A percentile compares a stretch with the other conserved stretches of the same genome.
These are phyloP conservation scores for Sporisorium graminicola DNA, from an alignment of 1,284 basidiomycete genomes.

Conservation along the genomic window DNA sequence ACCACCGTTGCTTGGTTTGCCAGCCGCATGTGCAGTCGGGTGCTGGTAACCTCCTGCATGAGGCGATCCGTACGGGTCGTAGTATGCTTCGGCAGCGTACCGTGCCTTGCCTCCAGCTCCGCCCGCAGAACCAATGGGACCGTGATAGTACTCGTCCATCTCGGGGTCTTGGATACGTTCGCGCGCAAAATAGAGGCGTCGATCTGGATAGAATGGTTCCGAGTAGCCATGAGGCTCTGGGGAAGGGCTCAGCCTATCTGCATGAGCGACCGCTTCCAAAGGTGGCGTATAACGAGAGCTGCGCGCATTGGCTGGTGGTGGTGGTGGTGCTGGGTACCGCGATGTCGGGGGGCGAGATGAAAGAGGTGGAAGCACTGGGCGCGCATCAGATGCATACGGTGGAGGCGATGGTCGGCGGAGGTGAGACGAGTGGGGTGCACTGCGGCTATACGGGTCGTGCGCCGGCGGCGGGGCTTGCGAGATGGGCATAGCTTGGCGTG, in stretches of 20 bases:
- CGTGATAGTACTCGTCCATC: constrained; percentile 52
- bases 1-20: constrained; percentile 19
- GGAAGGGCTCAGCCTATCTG: constrained; percentile 28
- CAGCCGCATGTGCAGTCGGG: constrained; percentile 6
- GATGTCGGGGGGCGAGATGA: constrained; percentile 26
- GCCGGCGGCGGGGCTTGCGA: constrained; percentile 16
- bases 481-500: constrained; percentile 19
- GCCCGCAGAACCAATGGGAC: constrained; percentile 17
- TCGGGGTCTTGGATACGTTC: constrained; percentile 50
- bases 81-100: constrained; percentile 29
- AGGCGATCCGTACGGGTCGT: constrained; percentile 41
- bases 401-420: constrained; percentile 33
- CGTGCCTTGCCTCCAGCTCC: constrained; percentile 21
- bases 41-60: constrained; percentile 33
- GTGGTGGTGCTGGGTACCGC: constrained; percentile 24
- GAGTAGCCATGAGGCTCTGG: constrained; percentile 35
- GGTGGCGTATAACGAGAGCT: constrained; percentile 40
- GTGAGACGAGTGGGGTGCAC: constrained; percentile 32
- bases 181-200: constrained; percentile 46
- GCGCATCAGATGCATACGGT: constrained; percentile 27
- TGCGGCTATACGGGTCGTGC: constrained; percentile 33
- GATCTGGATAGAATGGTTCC: constrained; percentile 51
- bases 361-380: constrained; percentile 46
- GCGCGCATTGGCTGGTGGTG: constrained; percentile 17
- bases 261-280: constrained; percentile 13